Percentiles rank a stretch among this genome's conserved stretches.
These are phyloP conservation scores for Fusarium sp. DNA, from an alignment of 2,329 filamentous ascomycete species.

Conservation along the genomic window DNA sequence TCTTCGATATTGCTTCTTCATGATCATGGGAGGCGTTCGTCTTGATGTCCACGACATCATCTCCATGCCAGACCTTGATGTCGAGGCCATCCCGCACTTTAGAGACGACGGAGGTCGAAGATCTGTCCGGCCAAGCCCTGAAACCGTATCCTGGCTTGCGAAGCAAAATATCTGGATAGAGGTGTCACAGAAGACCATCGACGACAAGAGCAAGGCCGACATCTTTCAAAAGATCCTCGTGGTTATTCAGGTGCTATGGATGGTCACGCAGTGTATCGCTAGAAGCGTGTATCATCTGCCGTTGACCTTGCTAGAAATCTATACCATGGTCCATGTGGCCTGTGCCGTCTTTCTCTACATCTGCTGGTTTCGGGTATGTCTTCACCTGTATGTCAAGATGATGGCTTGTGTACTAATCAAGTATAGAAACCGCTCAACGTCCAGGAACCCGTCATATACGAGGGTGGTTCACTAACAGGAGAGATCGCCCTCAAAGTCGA, in stretches of 20 bases:
- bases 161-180: conserved; percentile 17
- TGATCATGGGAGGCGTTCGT: conserved; percentile 45
- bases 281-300: conserved; percentile 46
- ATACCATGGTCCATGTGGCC: conserved; percentile 35
- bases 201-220: conserved; percentile 51
- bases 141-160: conserved; percentile 10
- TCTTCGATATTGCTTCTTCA: conserved; percentile 43
- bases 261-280: conserved; percentile 48
- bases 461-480: neutral
- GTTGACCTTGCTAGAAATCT: conserved; percentile 50
- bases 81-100: neutral
- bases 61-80: conserved; percentile 8
- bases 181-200: conserved; percentile 34
- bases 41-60: conserved; percentile 18
- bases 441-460: conserved; percentile 5
- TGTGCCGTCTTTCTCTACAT: conserved; percentile 33
- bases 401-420: neutral
- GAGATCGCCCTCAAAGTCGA: conserved; percentile 18
- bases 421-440: conserved; percentile 31
- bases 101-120: conserved; percentile 3
- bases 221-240: conserved; percentile 48
- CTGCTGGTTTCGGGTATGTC: conserved; percentile 33
- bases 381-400: accelerated
- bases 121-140: conserved; percentile 5
- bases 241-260: conserved; percentile 51